A percentile compares a stretch with the other conserved stretches of the same genome.
Evolutionary conservation across 2,329 filamentous ascomycete species (phyloP).

Genomic region (Clathrospora elynae): DNA sequence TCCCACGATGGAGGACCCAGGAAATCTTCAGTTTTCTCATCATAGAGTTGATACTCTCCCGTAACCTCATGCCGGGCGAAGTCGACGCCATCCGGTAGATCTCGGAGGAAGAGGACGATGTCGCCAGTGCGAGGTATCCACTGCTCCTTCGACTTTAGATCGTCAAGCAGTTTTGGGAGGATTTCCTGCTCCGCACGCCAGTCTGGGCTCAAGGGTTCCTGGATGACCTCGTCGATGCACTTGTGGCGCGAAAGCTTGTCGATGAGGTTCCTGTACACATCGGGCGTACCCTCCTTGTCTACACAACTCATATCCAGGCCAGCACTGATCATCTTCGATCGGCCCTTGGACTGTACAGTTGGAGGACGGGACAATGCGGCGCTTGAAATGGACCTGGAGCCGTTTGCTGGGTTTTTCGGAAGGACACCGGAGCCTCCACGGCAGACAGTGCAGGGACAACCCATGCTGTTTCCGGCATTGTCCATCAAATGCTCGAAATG

Average conservation of each 20-base stretch:
- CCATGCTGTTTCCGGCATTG: slow-evolving; percentile 46
- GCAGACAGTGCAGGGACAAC: slow-evolving; percentile 60
- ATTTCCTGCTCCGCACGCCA: slow-evolving; percentile 59
- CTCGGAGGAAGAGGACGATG: slow-evolving; percentile 59
- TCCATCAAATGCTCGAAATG: slow-evolving; percentile 64
- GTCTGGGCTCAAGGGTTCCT: slow-evolving; percentile 60
- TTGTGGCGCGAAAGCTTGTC: slow-evolving; percentile 53
- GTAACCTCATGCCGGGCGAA: slow-evolving; percentile 37
- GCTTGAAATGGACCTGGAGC: slow-evolving; percentile 10
- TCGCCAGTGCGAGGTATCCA: slow-evolving; percentile 63
- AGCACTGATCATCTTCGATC: slow-evolving; percentile 22
- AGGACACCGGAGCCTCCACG: slow-evolving; percentile 26
- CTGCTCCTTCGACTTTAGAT: slow-evolving; percentile 52
- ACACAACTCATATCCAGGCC: slow-evolving; percentile 33
- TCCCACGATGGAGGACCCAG: slow-evolving; percentile 58
- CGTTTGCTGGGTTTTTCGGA: slow-evolving; percentile 18
- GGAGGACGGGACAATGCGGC: slow-evolving; percentile 7
- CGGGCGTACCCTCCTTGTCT: slow-evolving; percentile 61
- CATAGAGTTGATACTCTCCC: slow-evolving; percentile 31
- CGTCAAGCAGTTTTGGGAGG: slow-evolving; percentile 51
- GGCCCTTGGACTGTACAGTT: slow-evolving; percentile 17
- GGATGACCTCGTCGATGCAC: slow-evolving; percentile 53
- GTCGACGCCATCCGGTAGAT: slow-evolving; percentile 33
- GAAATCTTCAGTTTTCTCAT: slow-evolving; percentile 29
- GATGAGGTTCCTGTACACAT: slow-evolving; percentile 58